phyloP scores from a whole-genome alignment of 2,329 filamentous ascomycete species.

The Xylaria sp. region DNA sequence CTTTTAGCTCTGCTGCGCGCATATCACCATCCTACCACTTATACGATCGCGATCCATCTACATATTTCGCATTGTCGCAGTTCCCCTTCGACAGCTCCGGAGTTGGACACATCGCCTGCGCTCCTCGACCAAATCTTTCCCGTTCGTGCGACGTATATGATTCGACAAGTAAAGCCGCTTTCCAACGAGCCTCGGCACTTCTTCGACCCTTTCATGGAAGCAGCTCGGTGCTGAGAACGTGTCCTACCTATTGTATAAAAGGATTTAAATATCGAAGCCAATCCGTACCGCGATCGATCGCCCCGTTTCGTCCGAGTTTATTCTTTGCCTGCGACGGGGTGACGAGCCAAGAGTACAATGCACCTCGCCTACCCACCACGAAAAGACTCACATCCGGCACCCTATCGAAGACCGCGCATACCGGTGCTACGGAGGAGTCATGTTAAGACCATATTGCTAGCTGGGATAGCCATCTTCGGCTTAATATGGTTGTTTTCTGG shows the following conservation, averaged over 20 bases:
- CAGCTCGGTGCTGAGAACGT: slow-evolving; percentile 17
- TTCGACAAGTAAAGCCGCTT: slow-evolving; percentile 3
- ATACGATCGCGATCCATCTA: background rate
- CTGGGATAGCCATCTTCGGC: slow-evolving; percentile 64
- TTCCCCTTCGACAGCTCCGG: background rate
- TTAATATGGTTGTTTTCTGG: slow-evolving; percentile 70
- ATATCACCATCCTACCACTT: background rate
- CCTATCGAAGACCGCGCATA: slow-evolving; percentile 71
- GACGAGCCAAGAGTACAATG: slow-evolving; percentile 63
- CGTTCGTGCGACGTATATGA: slow-evolving; percentile 2
- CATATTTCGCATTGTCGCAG: slow-evolving; percentile 18
- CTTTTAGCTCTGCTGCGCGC: background rate
- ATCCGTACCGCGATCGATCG: slow-evolving; percentile 2
- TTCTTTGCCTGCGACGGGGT: slow-evolving; percentile 15
- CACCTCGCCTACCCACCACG: slow-evolving; percentile 91
- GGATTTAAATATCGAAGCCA: slow-evolving; percentile 19
- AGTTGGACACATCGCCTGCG: slow-evolving; percentile 21
- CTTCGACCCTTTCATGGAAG: slow-evolving; percentile 10
- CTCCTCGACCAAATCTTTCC: slow-evolving; percentile 10
- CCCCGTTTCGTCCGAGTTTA: background rate
- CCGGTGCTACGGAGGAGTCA: slow-evolving; percentile 70
- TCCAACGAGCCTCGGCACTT: slow-evolving; percentile 13
- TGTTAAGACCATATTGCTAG: slow-evolving; percentile 67
- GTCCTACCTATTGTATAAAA: slow-evolving; percentile 11
- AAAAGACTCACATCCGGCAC: slow-evolving; percentile 81